Conservation (phyloP, 768 basidiomycete genomes). For the Mycena rosella region DNA sequence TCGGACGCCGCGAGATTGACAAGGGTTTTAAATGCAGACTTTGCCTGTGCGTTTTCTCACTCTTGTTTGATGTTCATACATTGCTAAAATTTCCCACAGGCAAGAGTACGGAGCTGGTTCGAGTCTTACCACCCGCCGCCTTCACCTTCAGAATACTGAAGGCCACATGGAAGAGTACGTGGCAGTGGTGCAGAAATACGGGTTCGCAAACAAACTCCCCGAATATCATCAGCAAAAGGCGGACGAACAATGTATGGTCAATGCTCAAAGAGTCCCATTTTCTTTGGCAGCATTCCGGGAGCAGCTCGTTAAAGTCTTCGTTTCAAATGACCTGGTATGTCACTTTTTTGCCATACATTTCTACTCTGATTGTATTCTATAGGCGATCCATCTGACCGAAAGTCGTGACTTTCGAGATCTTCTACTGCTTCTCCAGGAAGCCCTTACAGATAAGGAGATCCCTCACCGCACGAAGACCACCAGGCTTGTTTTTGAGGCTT, state of each 20-base stretch:
- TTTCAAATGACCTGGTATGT: constrained; percentile 25
- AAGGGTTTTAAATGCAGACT: constrained; percentile 23
- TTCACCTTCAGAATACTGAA: constrained; percentile 15
- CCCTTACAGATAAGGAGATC: constrained; percentile 5
- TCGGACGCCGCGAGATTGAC: constrained; percentile 4
- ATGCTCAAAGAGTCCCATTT: constrained; percentile 14
- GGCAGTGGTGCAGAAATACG: not conserved
- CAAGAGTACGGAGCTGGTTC: constrained; percentile 7
- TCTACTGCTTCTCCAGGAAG: constrained; percentile 10
- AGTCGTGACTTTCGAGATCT: constrained; percentile 17
- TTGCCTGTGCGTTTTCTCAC: constrained; percentile 13
- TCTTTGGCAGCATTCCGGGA: constrained; percentile 17
- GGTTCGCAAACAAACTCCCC: constrained; percentile 16
- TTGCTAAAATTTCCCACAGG: constrained; percentile 7
- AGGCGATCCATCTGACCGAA: constrained; percentile 18
- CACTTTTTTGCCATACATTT: not conserved
- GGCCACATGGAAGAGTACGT: constrained; percentile 5
- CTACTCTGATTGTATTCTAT: constrained; percentile 14
- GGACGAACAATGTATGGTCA: not conserved
- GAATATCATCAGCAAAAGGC: constrained; percentile 4
- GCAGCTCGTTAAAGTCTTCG: constrained; percentile 20
- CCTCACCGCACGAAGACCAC: constrained; percentile 6
- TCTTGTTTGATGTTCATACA: constrained; percentile 4
- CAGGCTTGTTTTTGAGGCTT: constrained; percentile 22
- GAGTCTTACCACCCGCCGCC: constrained; percentile 21